These are phyloP conservation scores for Plectranthus barbatus DNA, from an alignment of 257 asterid species.

Conservation along the genomic window DNA sequence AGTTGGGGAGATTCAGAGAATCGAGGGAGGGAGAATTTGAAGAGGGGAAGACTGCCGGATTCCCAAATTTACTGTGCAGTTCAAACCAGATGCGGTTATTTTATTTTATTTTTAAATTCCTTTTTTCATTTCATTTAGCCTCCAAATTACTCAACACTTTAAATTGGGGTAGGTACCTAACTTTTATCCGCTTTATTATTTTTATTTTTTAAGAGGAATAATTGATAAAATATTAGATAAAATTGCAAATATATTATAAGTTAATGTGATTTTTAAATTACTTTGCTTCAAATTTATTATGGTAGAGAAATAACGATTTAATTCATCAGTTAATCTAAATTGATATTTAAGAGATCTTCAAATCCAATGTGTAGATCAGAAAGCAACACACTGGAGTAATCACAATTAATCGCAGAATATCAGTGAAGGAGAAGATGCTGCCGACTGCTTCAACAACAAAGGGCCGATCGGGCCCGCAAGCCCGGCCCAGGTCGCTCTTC, in stretches of 20 bases:
- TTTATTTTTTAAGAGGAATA: too few relatives aligned
- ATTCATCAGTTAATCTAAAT: too few relatives aligned
- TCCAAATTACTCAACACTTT: too few relatives aligned
- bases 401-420: constrained; percentile 7
- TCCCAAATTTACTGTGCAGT: constrained; percentile 20
- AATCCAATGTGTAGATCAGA: constrained; percentile 15
- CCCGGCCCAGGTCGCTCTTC: constrained; percentile 58
- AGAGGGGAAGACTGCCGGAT: constrained; percentile 14
- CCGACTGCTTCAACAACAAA: constrained; percentile 67
- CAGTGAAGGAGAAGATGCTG: constrained; percentile 42
- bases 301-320: too few relatives aligned
- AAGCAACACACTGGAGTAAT: not conserved
- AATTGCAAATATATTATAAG: too few relatives aligned
- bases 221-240: too few relatives aligned
- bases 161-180: too few relatives aligned
- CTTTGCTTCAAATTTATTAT: too few relatives aligned
- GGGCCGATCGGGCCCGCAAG: constrained; percentile 58
- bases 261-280: too few relatives aligned
- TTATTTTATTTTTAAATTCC: not conserved
- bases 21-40: constrained; percentile 31
- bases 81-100: constrained; percentile 14
- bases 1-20: too few relatives aligned
- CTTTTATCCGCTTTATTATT: too few relatives aligned
- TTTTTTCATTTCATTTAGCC: too few relatives aligned
- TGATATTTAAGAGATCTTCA: not conserved